Evolutionary conservation across 345 rosid species (phyloP), one percentile per base, ranked within the genome.

Genomic region (Geranium rotundifolium): DNA sequence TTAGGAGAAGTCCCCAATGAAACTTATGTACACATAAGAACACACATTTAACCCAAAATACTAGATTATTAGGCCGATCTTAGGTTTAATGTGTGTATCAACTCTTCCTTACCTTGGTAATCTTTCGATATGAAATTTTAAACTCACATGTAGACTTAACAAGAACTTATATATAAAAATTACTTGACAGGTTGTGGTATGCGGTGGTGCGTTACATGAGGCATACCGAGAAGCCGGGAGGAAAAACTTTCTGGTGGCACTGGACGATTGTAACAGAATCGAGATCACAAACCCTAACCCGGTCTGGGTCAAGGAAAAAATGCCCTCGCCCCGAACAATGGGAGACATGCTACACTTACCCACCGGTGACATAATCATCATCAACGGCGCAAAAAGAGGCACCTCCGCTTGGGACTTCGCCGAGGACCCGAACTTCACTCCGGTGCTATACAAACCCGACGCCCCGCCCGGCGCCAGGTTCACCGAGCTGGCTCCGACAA

Each of bases 311-410:
- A 79, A 81, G 86, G 88, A 83, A 62, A 69, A 65, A 58, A 85
- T 83, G 86, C 78, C 91, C 0, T 75, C 73, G 54, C 84, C 85
- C 16, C 84, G 86, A 54, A 67, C 78, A 63, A 69, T 81, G 76
- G 67, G 73, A 6, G 86, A 81, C 60, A 79, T 81, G 88, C 64
- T 85, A 54, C 71, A 81, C 71, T 77, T 83, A 17, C 84, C 91
- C 19, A 81, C 76, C 7, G 84, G 88, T 18, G 66, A 77, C 30
- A 66, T 76, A 18, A 29, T 83, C 41, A 67, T 85, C 54, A 71
- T 85, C 55, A 85, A 85, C 7, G 91, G 88, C 0, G 84, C 84
- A n/a, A 66, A 67, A 54, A 62, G 73, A 29, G 87, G 84, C n/a
- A 61, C 57, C 17, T 69, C 75, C 1, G 81, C 79, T 9, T 74